Evolutionary conservation across 1,284 basidiomycete species (phyloP), one percentile per base, ranked within the genome.

Genomic region (Wallemia hederae): DNA sequence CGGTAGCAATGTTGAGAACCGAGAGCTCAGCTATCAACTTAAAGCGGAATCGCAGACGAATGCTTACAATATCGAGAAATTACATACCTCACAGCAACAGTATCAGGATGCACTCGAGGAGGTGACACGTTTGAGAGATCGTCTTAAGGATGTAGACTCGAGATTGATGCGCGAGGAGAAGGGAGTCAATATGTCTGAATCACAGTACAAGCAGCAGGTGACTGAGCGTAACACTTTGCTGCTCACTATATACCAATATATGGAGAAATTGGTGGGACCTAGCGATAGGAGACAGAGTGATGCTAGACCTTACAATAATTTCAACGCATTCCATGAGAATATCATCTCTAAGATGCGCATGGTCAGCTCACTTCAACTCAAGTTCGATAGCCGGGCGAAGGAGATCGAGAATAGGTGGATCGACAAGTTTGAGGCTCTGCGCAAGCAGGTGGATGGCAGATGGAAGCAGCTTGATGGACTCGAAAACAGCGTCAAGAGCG

Each of bases 391-490:
- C 68, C 80, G 85, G 24, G 76, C 78, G 63, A 89, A 87, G 69
- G 85, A 89, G 26, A 76, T 81, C 0, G 91, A 97, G 69, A 70
- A 71, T 3, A 75, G 76, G 60, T 84, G 83, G 65, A 67, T 73
- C 7, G 86, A 89, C 49, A 82, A 80, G 71, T 71, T 88, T 60
- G 62, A 62, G 72, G 79, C 84, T 15, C 80, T 98, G 73, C 81
- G 83, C 68, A 83, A 83, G 65, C 86, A 91, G 67, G 77, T 96
- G 49, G 92, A 97, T 63, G 71, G 76, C 57, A 80, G 88, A 62
- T 90, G 89, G 84, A 82, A 81, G 64, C 86, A 92, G 69, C 78
- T 98, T 61, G 92, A 98, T 72, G 85, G 83, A 67, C 91, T 97
- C 66, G 92, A 98, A 71, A 73, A 75, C 15, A 82, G 85, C 59